These are phyloP conservation scores for Ceratobasidium sp. DNA, from an alignment of 1,284 basidiomycete genomes.

Conservation along the genomic window DNA sequence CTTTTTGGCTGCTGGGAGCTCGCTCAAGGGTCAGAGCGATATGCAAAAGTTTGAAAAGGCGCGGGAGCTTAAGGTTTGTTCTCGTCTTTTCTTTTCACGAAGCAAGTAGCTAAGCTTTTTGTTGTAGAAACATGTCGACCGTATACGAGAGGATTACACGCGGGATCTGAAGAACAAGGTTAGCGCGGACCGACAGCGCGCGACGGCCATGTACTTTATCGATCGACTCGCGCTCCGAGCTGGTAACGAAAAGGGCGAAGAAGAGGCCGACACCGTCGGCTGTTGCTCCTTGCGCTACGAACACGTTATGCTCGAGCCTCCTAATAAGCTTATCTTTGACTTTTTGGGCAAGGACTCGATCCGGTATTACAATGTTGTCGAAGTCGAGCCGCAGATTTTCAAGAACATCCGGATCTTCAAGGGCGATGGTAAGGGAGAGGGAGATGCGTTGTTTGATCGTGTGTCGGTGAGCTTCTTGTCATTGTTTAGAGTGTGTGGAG, in stretches of 20 bases:
- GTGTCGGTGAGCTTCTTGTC: conserved; percentile 87
- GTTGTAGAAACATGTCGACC: conserved; percentile 88
- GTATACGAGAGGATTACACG: conserved; percentile 89
- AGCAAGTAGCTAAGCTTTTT: too few relatives aligned
- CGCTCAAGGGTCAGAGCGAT: conserved; percentile 96
- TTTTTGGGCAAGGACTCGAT: conserved; percentile 99
- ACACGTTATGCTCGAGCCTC: conserved; percentile 91
- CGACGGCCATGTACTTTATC: conserved; percentile 98
- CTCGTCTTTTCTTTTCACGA: too few relatives aligned
- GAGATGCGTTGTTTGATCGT: conserved; percentile 94
- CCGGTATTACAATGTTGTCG: conserved; percentile 91
- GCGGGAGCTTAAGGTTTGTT: conserved; percentile 87
- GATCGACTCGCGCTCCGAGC: conserved; percentile 95
- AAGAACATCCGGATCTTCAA: conserved; percentile 92
- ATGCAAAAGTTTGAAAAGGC: conserved; percentile 97
- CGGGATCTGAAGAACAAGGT: conserved; percentile 88
- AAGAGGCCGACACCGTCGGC: conserved; percentile 97
- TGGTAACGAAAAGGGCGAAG: conserved; percentile 98
- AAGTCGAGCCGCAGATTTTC: conserved; percentile 89
- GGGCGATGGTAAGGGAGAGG: conserved; percentile 89
- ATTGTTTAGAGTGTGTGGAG: too few relatives aligned
- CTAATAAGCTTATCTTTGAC: conserved; percentile 89
- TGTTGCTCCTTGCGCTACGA: conserved; percentile 96
- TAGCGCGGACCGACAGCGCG: conserved; percentile 93
- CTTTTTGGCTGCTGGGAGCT: conserved; percentile 93